These are phyloP conservation scores for Sclerospora graminicola DNA, from an alignment of 352 stramenopile species.

Conservation along the genomic window DNA sequence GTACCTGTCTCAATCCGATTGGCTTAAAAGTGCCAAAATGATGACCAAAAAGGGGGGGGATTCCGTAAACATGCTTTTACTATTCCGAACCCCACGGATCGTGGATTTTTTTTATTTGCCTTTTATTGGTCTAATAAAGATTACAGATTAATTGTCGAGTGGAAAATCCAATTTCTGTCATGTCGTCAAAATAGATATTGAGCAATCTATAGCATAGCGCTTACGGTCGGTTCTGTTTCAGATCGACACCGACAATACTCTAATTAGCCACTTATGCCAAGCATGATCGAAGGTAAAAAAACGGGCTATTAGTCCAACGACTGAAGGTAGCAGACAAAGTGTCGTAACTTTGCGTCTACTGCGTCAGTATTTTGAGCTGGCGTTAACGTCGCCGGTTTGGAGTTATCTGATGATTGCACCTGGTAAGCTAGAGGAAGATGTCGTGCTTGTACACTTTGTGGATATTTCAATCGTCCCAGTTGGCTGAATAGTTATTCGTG, in stretches of 20 bases:
- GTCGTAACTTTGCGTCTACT: slow-evolving; percentile 1
- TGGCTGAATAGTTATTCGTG: too few relatives aligned
- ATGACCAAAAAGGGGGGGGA: too few relatives aligned
- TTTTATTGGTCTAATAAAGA: too few relatives aligned
- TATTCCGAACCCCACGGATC: too few relatives aligned
- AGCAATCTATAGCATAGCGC: too few relatives aligned
- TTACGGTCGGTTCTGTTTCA: slow-evolving; percentile 17
- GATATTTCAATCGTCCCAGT: background rate
- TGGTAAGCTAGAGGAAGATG: slow-evolving; percentile 1
- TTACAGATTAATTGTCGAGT: too few relatives aligned
- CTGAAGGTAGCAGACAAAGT: slow-evolving; percentile 9
- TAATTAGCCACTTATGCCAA: slow-evolving; percentile 16
- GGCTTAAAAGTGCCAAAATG: too few relatives aligned
- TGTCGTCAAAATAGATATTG: too few relatives aligned
- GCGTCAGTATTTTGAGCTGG: background rate
- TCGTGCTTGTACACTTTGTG: background rate
- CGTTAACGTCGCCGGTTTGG: background rate
- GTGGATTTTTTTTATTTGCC: too few relatives aligned
- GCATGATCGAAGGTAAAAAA: slow-evolving; percentile 35
- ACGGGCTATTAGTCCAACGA: slow-evolving; percentile 20
- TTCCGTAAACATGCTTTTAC: too few relatives aligned
- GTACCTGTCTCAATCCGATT: too few relatives aligned
- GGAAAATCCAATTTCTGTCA: too few relatives aligned
- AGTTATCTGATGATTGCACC: background rate
- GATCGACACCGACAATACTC: slow-evolving; percentile 16